Evolutionary conservation across 2,329 filamentous ascomycete species (phyloP).

Genomic region (Trichoderma simmonsii): DNA sequence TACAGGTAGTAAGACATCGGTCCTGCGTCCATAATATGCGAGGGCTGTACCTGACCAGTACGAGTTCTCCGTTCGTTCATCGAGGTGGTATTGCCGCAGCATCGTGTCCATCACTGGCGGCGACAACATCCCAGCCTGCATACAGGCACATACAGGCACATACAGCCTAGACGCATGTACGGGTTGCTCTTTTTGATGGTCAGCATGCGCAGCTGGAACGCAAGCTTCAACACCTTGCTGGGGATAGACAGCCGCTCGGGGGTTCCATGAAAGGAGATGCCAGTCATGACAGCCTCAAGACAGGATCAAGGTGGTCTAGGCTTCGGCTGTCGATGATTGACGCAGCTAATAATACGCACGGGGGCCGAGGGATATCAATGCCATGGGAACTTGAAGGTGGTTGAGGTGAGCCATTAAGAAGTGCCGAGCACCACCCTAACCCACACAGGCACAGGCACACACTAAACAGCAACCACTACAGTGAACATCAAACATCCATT

Average conservation of each 20-base stretch:
- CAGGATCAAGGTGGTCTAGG: slow-evolving; percentile 1
- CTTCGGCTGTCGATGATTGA: slow-evolving; percentile 10
- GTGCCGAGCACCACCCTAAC: not conserved
- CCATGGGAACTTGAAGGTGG: not conserved
- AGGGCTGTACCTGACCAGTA: not conserved
- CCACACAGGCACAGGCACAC: not conserved
- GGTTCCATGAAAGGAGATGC: slow-evolving; percentile 15
- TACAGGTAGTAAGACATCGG: not conserved
- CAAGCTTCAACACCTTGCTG: not conserved
- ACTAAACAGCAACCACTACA: not conserved
- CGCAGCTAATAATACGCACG: not conserved
- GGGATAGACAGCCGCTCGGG: not conserved
- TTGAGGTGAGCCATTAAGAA: slow-evolving; percentile 6
- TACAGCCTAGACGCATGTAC: not conserved
- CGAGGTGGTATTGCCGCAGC: not conserved
- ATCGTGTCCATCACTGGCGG: not conserved
- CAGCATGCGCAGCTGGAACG: not conserved
- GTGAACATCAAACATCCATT: not conserved
- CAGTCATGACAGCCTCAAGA: not conserved
- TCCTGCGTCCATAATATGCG: not conserved
- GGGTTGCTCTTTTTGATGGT: not conserved
- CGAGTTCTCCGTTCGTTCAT: not conserved
- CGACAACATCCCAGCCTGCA: not conserved
- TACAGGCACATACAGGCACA: not conserved
- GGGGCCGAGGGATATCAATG: not conserved